A percentile compares a stretch with the other conserved stretches of the same genome.
phyloP scores from a whole-genome alignment of 805 yeast species.

The Zygotorulaspora florentina region DNA sequence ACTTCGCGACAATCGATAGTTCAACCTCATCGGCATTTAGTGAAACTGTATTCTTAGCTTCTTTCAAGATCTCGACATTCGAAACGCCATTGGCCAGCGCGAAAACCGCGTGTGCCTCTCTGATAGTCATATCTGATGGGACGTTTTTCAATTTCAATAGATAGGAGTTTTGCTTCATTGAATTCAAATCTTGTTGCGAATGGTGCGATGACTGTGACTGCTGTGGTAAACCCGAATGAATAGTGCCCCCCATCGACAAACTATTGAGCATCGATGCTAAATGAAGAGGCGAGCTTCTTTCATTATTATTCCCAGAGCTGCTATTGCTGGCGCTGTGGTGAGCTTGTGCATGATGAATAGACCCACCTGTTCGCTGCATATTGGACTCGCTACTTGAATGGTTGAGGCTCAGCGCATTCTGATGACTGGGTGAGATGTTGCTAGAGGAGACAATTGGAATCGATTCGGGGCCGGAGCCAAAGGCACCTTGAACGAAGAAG shows the following conservation, averaged over 20 bases:
- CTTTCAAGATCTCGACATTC: conserved; percentile 44
- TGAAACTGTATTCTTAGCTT: conserved; percentile 10
- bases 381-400: conserved; percentile 17
- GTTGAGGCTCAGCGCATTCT: conserved; percentile 12
- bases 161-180: conserved; percentile 20
- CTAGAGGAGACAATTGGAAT: conserved; percentile 16
- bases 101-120: conserved; percentile 67
- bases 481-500: conserved; percentile 18
- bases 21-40: conserved; percentile 14
- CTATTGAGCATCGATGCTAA: conserved; percentile 31
- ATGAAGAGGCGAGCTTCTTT: conserved; percentile 29
- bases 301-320: conserved; percentile 6
- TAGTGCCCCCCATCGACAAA: conserved; percentile 21
- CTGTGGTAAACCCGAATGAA: conserved; percentile 7
- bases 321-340: conserved; percentile 1
- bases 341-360: conserved; percentile 4
- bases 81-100: conserved; percentile 63
- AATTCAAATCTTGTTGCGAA: conserved; percentile 9
- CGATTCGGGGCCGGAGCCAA: conserved; percentile 22
- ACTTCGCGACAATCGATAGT: conserved; percentile 43
- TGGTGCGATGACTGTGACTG: conserved; percentile 3
- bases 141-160: conserved; percentile 48
- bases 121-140: conserved; percentile 57
- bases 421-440: conserved; percentile 25
- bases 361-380: conserved; percentile 7